Base-by-base conservation (phyloP, 2,329 filamentous ascomycete species). In the Talaromyces verruculosus region DNA sequence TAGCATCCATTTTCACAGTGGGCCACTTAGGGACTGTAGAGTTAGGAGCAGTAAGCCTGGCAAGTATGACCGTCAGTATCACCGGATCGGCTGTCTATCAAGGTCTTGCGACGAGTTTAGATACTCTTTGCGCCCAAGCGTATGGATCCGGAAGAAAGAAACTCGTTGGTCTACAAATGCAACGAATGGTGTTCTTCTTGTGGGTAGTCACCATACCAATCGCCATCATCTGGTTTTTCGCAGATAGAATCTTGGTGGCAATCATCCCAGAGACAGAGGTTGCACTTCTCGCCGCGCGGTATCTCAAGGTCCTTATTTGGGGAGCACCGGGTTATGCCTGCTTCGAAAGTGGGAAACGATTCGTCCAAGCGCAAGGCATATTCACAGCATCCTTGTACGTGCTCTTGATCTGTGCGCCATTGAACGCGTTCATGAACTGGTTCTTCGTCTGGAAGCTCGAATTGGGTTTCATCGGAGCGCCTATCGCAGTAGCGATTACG, bases 71-170 rank as follows among this genome's bases (percentile, higher is more conserved):
- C 1, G 89, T 89, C 33, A 92, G 88, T 69, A 93, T 95, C 71
- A 91, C 87, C 15, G 91, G 90, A 66, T 89, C 91, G 72, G 90
- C 89, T 0, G 87, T 91, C 17, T 90, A 91, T 74, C 90, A 93
- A 74, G 91, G 93, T n/a, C 84, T 98, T 15, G 90, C 93, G 0
- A 98, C 94, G 4, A 92, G 90, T 69, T 83, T 98, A 43, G 94
- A 98, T 78, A 98, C 94, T 0, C 87, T 98, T 2, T 97, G 94
- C 76, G 88, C 94, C 0, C 94, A 98, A 78, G 94, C 95, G 0
- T 98, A 96, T 75, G 94, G 95, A 2, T 96, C 91, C 0, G 94
- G 94, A 0, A 91, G 90, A 75, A 96, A 91, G 75, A 91, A 93
- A 71, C 86, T 98, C 5, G 94, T 98, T 66, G 94, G 91, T 1